These are phyloP conservation scores for Allium fistulosum DNA, from an alignment of 106 monocot genomes.

Conservation along the genomic window DNA sequence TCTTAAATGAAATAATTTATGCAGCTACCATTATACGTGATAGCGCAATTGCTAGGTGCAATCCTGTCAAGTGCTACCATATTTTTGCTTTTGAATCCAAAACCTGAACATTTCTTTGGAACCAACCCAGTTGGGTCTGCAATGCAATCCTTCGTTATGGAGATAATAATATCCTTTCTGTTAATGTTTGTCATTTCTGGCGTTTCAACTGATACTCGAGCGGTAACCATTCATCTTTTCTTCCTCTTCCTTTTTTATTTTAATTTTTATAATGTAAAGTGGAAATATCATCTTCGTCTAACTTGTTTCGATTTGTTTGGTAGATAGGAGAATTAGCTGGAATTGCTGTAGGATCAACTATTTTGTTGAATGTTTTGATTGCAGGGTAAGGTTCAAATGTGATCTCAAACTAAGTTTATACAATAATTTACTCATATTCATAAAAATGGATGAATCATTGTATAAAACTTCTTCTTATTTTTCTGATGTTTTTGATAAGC, in stretches of 20 bases:
- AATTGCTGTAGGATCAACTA: slow-evolving; percentile 48
- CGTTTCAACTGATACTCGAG: slow-evolving; percentile 27
- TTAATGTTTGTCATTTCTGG: slow-evolving; percentile 44
- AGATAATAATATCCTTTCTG: slow-evolving; percentile 38
- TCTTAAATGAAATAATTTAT: neutral
- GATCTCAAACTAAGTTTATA: too few relatives aligned
- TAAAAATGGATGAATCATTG: too few relatives aligned
- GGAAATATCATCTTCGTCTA: too few relatives aligned
- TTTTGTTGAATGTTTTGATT: slow-evolving; percentile 37
- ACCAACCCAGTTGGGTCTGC: slow-evolving; percentile 21
- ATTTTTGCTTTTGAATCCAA: slow-evolving; percentile 14
- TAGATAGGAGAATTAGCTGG: slow-evolving; percentile 55
- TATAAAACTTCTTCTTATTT: too few relatives aligned
- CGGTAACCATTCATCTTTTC: slow-evolving; percentile 9
- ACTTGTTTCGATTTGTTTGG: neutral
- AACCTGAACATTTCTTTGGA: slow-evolving; percentile 24
- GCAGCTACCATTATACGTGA: slow-evolving; percentile 29
- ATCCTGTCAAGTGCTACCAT: slow-evolving; percentile 15
- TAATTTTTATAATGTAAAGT: neutral
- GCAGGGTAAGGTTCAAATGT: slow-evolving; percentile 29
- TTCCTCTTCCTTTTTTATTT: neutral
- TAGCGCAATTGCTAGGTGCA: slow-evolving; percentile 24
- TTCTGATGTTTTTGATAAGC: neutral
- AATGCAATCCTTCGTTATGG: slow-evolving; percentile 31
- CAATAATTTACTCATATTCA: too few relatives aligned